Conservation (phyloP, 257 asterid species). For the Nicotiana otophora region DNA sequence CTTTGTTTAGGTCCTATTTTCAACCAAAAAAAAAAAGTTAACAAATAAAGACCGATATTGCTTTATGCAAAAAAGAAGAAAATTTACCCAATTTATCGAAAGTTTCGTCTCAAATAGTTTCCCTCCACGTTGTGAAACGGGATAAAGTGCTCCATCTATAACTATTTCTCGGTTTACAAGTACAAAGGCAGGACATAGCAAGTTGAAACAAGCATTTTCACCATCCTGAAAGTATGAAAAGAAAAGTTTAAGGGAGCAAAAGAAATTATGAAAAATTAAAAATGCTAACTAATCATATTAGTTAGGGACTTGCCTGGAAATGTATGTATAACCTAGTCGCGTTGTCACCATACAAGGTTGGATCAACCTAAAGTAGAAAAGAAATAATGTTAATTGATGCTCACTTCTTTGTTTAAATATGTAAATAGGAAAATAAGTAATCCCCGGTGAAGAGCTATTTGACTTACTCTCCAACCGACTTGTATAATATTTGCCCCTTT, state of each 20-base stretch:
- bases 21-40: too few species aligned
- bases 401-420: too few species aligned
- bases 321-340: neutral
- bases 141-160: too few species aligned
- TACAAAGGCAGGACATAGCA: neutral
- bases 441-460: neutral
- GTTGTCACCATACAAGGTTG: neutral
- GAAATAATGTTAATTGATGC: neutral
- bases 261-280: neutral
- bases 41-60: neutral
- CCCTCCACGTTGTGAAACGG: too few species aligned
- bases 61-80: neutral
- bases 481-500: too few species aligned
- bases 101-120: neutral
- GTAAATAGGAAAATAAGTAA: too few species aligned
- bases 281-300: neutral
- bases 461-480: neutral
- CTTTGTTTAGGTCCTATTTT: neutral
- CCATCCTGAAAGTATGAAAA: neutral
- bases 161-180: neutral
- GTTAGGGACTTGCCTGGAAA: neutral
- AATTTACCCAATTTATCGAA: neutral
- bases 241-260: neutral
- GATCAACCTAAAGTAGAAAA: neutral
- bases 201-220: neutral